Conservation (phyloP, 139 green algal genomes). For the Auxenochlorella pyrenoidosa region DNA sequence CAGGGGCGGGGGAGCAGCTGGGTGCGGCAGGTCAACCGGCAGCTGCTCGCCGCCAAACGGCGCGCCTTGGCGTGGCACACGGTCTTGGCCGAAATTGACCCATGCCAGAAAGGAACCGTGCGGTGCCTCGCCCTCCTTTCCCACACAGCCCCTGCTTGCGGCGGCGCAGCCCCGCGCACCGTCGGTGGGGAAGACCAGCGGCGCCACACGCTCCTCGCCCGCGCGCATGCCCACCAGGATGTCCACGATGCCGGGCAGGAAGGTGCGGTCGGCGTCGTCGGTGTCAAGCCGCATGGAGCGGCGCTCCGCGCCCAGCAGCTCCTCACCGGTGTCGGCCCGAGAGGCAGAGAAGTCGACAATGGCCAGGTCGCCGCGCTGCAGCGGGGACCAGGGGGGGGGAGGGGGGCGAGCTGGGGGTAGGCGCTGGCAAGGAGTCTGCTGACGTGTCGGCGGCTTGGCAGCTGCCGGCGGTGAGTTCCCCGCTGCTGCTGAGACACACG, state of each 20-base stretch:
- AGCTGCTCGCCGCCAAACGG: not conserved
- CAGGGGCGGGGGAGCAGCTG: too few relatives aligned
- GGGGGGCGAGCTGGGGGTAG: not conserved
- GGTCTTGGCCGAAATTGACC: too few relatives aligned
- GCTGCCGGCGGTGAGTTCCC: too few relatives aligned
- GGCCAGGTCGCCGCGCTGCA: conserved; percentile 53
- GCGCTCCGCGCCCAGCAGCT: conserved; percentile 29
- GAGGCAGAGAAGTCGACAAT: conserved; percentile 52
- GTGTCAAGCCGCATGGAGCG: conserved; percentile 62
- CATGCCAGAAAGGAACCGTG: too few relatives aligned
- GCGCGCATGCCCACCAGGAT: conserved; percentile 51
- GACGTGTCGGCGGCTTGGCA: too few relatives aligned
- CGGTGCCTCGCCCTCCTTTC: too few relatives aligned
- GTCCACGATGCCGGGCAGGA: conserved; percentile 53
- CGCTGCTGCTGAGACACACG: too few relatives aligned
- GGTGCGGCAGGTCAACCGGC: not conserved
- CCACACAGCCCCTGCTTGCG: too few relatives aligned
- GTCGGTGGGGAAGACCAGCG: conserved; percentile 45
- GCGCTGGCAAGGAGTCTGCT: too few relatives aligned
- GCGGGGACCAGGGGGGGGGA: not conserved
- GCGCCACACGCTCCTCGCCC: conserved; percentile 45
- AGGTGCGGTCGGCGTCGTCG: conserved; percentile 48
- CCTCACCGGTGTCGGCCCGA: conserved; percentile 35
- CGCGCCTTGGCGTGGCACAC: too few relatives aligned
- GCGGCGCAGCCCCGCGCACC: conserved; percentile 13